Base-by-base conservation (phyloP, 768 basidiomycete species). In the Coprinopsis cinerea region DNA sequence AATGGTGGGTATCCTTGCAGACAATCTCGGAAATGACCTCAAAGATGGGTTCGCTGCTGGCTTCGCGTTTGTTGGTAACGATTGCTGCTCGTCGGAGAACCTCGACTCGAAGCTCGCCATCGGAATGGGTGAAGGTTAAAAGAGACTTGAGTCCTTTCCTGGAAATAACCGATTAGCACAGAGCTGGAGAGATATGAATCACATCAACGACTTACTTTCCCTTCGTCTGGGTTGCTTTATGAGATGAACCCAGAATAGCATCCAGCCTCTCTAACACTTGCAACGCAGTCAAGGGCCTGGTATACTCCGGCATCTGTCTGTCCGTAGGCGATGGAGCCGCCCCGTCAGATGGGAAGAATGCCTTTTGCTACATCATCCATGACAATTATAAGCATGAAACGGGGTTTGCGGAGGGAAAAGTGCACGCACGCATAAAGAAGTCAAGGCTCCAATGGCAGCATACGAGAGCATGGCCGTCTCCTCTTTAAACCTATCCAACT, bases 371-470 rank as follows among this genome's bases (percentile, higher is more conserved):
- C 17, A 49, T 35, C 10, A 2, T 17, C 42, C 18, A 26, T 55
- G 24, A 57, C 35, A 35, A 43, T 49, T 30, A 22, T 41, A 23
- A 43, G 26, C 2, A n/a, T 35, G 9, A 49, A n/a, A 26, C 41
- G 18, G 25, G 39, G 40, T 15, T 2, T 7, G 25, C 28, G 2
- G 27, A 30, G 11, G 28, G 18, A 30, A 20, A 24, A n/a, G n/a
- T n/a, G n/a, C 14, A 83, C 92, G 70, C 58, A 95, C 92, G 61
- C 87, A 88, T 52, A 95, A 76, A 7, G 90, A 81, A n/a, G 89
- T 81, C 67, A 95, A 69, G 2, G 93, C 89, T 32, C 90, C 85
- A n/a, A 86, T 77, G 15, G 92, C 85, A 14, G 92, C 90, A 57
- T 82, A 74, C 0, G 90, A 92, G 24, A 96, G 68, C 47, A 81